These are phyloP conservation scores for Tolypocladium pustulatum DNA, from an alignment of 2,329 filamentous ascomycete genomes.

Conservation along the genomic window DNA sequence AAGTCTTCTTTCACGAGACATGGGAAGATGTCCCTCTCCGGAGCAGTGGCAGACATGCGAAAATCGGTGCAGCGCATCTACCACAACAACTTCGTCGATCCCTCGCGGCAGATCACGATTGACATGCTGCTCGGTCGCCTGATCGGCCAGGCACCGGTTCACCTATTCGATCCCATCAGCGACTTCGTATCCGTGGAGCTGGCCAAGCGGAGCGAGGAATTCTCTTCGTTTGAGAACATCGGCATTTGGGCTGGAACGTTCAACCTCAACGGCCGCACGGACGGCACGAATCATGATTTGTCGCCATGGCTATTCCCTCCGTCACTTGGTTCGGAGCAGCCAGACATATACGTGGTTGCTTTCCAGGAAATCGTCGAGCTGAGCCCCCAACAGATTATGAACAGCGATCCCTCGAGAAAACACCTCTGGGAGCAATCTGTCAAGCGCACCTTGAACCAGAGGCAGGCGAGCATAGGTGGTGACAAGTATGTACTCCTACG, in stretches of 20 bases:
- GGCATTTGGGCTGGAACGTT: slow-evolving; percentile 83
- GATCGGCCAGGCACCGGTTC: slow-evolving; percentile 72
- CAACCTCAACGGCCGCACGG: slow-evolving; percentile 83
- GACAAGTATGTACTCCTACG: slow-evolving; percentile 82
- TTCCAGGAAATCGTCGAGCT: slow-evolving; percentile 99
- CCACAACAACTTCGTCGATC: slow-evolving; percentile 96
- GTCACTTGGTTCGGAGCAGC: slow-evolving; percentile 46
- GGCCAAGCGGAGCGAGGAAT: slow-evolving; percentile 56
- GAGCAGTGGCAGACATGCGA: slow-evolving; percentile 85
- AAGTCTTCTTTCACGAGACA: slow-evolving; percentile 92
- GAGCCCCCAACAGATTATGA: slow-evolving; percentile 98
- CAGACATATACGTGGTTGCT: slow-evolving; percentile 80
- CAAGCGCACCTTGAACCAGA: slow-evolving; percentile 62
- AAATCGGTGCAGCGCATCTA: slow-evolving; percentile 92
- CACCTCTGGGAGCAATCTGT: slow-evolving; percentile 81
- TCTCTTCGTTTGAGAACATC: slow-evolving; percentile 62
- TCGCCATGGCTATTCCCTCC: slow-evolving; percentile 75
- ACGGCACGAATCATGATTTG: slow-evolving; percentile 69
- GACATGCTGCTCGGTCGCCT: slow-evolving; percentile 82
- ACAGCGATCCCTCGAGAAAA: slow-evolving; percentile 80
- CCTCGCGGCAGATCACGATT: slow-evolving; percentile 85
- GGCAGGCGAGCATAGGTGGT: slow-evolving; percentile 52
- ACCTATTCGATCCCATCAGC: slow-evolving; percentile 88
- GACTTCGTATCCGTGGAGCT: slow-evolving; percentile 79
- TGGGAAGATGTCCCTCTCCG: slow-evolving; percentile 92